Base-by-base conservation (phyloP, 78 protist species). In the Dictyostelium capitatum region DNA sequence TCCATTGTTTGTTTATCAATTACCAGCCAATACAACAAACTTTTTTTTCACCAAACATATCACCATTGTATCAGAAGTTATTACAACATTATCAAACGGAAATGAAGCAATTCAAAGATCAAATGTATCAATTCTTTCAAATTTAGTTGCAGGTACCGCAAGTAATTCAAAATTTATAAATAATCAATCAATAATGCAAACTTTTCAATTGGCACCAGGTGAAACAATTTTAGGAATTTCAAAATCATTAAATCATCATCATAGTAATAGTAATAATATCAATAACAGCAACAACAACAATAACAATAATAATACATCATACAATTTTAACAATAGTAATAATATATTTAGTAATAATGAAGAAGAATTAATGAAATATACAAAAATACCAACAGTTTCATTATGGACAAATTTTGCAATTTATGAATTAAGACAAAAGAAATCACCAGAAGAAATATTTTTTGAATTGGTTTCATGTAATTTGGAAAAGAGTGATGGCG, bases 401-500 rank as follows among this genome's bases (percentile, higher is more conserved):
- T 17, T 91, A 41, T 81, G 80, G 91, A 91, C 95, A 4, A 82
- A 91, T 47, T 82, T 41, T 37, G 62, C 91, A 47, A 54, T 92
- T n/a, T 92, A 92, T 92, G 89, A 78, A 37, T 32, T 83, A 10
- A 89, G 96, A 56, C 90, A 92, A 37, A 72, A 92, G 89, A 92
- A 65, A 54, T 75, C 89, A 59, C 96, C 96, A 74, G 96, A 92
- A 53, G 85, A 74, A 41, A 80, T 92, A 15, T 92, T 92, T 46
- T 92, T 85, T 50, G 80, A 79, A 19, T 78, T 92, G 72, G 80
- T 92, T 17, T 43, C 94, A 37, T 78, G 89, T 70, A 89, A 89
- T 62, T 46, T 92, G 10, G 96, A 92, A 46, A 83, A 92, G 50
- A 67, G 46, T 37, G 96, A 92, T 79, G 96, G 95, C 53, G 96